A percentile compares a stretch with the other conserved stretches of the same genome.
Evolutionary conservation across 352 stramenopile species (phyloP).

Genomic region (Pythium dissimile): DNA sequence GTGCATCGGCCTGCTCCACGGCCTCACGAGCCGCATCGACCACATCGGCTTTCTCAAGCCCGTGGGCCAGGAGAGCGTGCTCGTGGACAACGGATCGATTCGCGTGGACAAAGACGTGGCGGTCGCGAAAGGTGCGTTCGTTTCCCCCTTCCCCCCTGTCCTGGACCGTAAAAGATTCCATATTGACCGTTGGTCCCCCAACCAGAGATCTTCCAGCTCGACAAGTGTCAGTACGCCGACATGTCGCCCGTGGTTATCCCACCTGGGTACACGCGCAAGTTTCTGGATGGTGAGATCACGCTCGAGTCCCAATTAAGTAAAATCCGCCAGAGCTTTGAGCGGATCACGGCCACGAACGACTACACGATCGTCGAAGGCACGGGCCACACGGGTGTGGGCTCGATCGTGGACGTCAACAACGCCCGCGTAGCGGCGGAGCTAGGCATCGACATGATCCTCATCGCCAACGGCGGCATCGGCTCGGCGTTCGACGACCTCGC

Average conservation of each 20-base stretch:
- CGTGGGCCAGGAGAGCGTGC: slow-evolving; percentile 91
- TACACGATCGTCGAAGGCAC: slow-evolving; percentile 84
- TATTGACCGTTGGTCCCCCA: neutral
- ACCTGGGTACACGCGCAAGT: slow-evolving; percentile 94
- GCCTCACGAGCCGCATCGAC: slow-evolving; percentile 90
- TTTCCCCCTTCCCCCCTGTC: slow-evolving; percentile 12
- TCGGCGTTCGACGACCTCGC: slow-evolving; percentile 92
- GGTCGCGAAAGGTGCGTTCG: slow-evolving; percentile 78
- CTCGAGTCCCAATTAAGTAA: slow-evolving; percentile 66
- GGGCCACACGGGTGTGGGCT: slow-evolving; percentile 95
- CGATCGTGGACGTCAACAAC: slow-evolving; percentile 96
- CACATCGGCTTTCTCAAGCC: slow-evolving; percentile 93
- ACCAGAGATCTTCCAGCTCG: slow-evolving; percentile 92
- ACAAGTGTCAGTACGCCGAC: slow-evolving; percentile 90
- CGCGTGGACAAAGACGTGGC: slow-evolving; percentile 90
- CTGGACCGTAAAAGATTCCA: slow-evolving; percentile 21
- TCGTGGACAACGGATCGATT: slow-evolving; percentile 60
- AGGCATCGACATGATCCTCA: slow-evolving; percentile 92
- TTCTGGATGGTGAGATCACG: slow-evolving; percentile 91
- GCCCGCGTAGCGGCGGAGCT: slow-evolving; percentile 91
- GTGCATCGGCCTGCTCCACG: slow-evolving; percentile 92
- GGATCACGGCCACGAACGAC: slow-evolving; percentile 60
- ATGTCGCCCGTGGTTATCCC: slow-evolving; percentile 97
- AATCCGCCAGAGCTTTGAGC: slow-evolving; percentile 67
- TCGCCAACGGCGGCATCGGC: slow-evolving; percentile 95